Conservation (phyloP, 2,329 filamentous ascomycete species). For the Cordyceps cateniannulata region DNA sequence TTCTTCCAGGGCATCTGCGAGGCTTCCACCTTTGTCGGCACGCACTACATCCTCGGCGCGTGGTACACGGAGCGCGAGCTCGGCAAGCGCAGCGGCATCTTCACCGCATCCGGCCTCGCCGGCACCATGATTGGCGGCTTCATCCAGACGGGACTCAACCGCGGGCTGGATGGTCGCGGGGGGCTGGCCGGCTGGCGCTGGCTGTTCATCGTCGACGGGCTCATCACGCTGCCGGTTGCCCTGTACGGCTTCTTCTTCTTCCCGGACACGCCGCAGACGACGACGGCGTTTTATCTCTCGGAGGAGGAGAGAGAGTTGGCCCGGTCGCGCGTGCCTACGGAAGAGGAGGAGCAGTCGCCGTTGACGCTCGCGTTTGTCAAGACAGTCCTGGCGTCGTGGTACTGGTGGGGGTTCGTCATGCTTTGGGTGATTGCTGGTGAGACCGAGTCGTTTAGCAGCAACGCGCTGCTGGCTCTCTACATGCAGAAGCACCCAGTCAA, state of each 20-base stretch:
- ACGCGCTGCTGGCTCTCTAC: conserved; percentile 48
- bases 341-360: conserved; percentile 31
- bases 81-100: conserved; percentile 57
- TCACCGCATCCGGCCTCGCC: conserved; percentile 53
- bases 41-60: conserved; percentile 37
- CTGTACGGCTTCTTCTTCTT: conserved; percentile 30
- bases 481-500: conserved; percentile 40
- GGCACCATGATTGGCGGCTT: conserved; percentile 48
- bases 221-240: conserved; percentile 33
- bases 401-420: conserved; percentile 60
- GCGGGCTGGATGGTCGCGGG: conserved; percentile 31
- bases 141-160: conserved; percentile 56
- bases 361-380: conserved; percentile 45
- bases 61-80: conserved; percentile 58
- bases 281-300: conserved; percentile 36
- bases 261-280: conserved; percentile 39
- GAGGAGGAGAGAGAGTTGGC: conserved; percentile 41
- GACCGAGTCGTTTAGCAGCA: conserved; percentile 63
- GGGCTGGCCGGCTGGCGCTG: conserved; percentile 61
- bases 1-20: conserved; percentile 34
- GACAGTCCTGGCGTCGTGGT: conserved; percentile 51
- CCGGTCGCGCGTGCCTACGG: conserved; percentile 31
- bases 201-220: conserved; percentile 66
- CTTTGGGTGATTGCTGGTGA: conserved; percentile 67
- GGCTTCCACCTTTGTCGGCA: conserved; percentile 34